Percentiles rank a stretch among this genome's conserved stretches.
Evolutionary conservation across 2,329 filamentous ascomycete species (phyloP).

Genomic region (Alternaria sp.): DNA sequence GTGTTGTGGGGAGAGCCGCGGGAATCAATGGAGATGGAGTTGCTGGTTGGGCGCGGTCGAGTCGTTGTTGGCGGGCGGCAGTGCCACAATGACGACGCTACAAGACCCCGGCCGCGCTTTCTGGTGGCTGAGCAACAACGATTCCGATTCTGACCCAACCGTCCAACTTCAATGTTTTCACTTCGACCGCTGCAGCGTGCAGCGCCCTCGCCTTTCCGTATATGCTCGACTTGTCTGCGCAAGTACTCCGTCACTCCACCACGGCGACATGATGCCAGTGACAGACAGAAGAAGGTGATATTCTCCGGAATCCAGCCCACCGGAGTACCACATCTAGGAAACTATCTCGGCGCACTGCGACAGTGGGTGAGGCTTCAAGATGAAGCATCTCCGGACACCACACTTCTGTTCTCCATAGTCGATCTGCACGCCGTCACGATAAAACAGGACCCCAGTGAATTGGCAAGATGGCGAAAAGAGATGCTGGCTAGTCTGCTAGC

Average conservation of each 20-base stretch:
- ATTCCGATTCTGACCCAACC: constrained; percentile 6
- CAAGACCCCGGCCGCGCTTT: constrained; percentile 19
- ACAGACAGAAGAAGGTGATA: constrained; percentile 55
- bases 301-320: constrained; percentile 99
- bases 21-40: constrained; percentile 17
- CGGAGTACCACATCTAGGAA: constrained; percentile 90
- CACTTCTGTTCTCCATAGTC: constrained; percentile 84
- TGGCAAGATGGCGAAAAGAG: constrained; percentile 74
- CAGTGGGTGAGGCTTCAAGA: constrained; percentile 87
- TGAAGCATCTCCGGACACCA: constrained; percentile 63
- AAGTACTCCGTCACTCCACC: constrained; percentile 11
- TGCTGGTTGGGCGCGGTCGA: constrained; percentile 19
- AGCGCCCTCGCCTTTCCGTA: constrained; percentile 14
- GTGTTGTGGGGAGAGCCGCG: constrained; percentile 6
- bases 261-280: not conserved
- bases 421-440: constrained; percentile 93
- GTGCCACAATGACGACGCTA: constrained; percentile 43
- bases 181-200: constrained; percentile 29
- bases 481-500: constrained; percentile 83
- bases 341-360: constrained; percentile 88
- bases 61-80: constrained; percentile 25
- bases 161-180: constrained; percentile 32
- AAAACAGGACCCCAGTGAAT: constrained; percentile 65
- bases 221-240: constrained; percentile 19
- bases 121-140: constrained; percentile 23